Base-by-base conservation (phyloP, 768 basidiomycete species). In the Rhizopogon vesiculosus region DNA sequence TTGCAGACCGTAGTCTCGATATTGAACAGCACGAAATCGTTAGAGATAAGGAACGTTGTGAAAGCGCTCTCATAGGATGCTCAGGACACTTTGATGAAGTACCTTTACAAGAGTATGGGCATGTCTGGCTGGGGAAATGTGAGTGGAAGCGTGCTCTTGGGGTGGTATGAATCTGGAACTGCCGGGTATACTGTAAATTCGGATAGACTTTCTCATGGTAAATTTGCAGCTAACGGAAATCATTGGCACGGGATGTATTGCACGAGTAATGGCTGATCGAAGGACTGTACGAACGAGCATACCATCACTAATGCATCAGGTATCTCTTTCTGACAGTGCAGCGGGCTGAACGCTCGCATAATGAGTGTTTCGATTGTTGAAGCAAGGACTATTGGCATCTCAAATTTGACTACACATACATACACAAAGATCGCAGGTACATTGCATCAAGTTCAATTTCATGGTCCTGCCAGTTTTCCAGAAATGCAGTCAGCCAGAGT, bases 201-300 rank as follows among this genome's bases (percentile, higher is more conserved):
- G 84, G 54, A n/a, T 52, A 48, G 53, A 28, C 16, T 35, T 52
- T 39, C 35, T 61, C 19, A 60, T 7, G 31, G 18, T 10, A 12
- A 1, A 31, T 3, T 45, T 51, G 6, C 64, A 98, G 93, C 74
- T 98, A 68, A 94, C 93, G n/a, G 95, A 97, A 68, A 83, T 89
- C 18, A 93, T 93, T n/a, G 95, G 95, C 13, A 91, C 89, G 2
- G 96, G 94, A 2, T 96, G 91, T 69, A 98, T 97, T 71, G 93
- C 96, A 59, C 79, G 94, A 57, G 86, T 84, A 56, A 86, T 88
- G 85, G 83, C 85, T 28, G 86, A 87, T 70, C 78, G 85, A 42
- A 72, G 78, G 62, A 69, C 74, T 43, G 78, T 87, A 51, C 87
- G 69, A 75, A 12, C 43, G 22, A 41, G 39, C 13, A 39, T 42